Conservation (phyloP, 2,329 filamentous ascomycete species). For the Colletotrichum tropicicola region DNA sequence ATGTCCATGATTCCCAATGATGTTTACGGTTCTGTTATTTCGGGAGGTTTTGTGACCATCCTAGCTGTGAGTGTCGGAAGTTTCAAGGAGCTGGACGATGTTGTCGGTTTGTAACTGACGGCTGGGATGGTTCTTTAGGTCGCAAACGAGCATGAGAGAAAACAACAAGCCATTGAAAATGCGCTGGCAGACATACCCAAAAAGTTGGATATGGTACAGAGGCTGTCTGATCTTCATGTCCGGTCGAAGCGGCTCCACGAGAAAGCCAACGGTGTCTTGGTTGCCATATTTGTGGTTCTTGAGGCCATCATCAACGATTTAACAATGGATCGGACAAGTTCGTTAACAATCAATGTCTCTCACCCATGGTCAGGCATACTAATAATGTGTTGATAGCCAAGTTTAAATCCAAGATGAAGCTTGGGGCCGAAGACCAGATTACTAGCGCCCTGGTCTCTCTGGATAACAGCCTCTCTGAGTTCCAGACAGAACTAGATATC, state of each 20-base stretch:
- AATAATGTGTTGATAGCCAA: neutral
- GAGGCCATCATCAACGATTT: neutral
- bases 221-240: neutral
- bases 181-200: neutral
- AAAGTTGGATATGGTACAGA: neutral
- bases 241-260: neutral
- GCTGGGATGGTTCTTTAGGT: neutral
- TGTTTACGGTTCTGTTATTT: constrained; percentile 6
- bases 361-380: neutral
- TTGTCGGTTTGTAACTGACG: neutral
- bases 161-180: neutral
- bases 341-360: neutral
- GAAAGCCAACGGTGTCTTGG: neutral
- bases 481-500: neutral
- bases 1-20: neutral
- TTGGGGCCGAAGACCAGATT: neutral
- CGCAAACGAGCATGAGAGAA: neutral
- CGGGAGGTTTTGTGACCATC: constrained; percentile 7
- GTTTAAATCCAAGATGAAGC: neutral
- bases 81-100: neutral
- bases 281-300: neutral
- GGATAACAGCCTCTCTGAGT: neutral
- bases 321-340: neutral
- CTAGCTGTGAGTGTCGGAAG: neutral
- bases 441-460: neutral